Evolutionary conservation across 306 rosid species (phyloP).

Genomic region (Phaseolus lunatus): DNA sequence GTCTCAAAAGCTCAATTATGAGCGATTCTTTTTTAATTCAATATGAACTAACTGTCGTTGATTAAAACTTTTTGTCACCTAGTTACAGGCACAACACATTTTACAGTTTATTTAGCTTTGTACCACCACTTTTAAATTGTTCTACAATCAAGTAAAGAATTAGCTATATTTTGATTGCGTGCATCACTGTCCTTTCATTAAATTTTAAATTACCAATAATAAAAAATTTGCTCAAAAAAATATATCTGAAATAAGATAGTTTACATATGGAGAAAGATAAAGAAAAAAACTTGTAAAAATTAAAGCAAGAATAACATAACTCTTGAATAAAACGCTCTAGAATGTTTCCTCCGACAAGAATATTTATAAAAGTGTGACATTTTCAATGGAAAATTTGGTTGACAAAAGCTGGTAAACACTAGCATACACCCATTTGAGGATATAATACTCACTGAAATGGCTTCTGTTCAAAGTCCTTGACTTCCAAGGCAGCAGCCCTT

Average conservation of each 20-base stretch:
- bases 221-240: not conserved
- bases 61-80: conserved; percentile 39
- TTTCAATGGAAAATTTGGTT: conserved; percentile 34
- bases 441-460: conserved; percentile 42
- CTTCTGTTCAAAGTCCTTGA: conserved; percentile 53
- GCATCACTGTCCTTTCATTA: conserved; percentile 5
- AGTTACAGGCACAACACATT: conserved; percentile 11
- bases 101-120: conserved; percentile 27
- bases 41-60: conserved; percentile 34
- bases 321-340: conserved; percentile 1
- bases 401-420: conserved; percentile 58
- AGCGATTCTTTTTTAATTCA: not conserved
- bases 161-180: not conserved
- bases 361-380: conserved; percentile 17
- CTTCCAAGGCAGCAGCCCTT: conserved; percentile 65
- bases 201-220: not conserved
- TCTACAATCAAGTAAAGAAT: not conserved
- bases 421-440: conserved; percentile 40
- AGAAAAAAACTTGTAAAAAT: not conserved
- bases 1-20: conserved; percentile 20
- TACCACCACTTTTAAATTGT: conserved; percentile 1
- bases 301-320: not conserved
- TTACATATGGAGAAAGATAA: not conserved
- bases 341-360: conserved; percentile 39
- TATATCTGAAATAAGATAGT: not conserved